Evolutionary conservation across 441 rosid genomes (phyloP).

Genomic region (Omphalea diandra): DNA sequence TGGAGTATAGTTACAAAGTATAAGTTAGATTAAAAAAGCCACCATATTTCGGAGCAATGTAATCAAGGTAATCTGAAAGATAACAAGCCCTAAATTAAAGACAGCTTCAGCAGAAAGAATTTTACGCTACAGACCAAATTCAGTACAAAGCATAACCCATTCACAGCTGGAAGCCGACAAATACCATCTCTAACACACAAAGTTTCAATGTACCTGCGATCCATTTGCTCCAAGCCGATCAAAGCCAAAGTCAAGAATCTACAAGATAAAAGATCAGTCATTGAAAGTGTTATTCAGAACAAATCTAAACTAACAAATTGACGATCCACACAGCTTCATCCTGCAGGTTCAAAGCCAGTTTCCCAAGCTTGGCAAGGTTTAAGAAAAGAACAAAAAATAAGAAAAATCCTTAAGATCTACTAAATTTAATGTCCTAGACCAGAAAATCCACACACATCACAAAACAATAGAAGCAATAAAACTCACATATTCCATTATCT

Average conservation of each 20-base stretch:
- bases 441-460: background rate
- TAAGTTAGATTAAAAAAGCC: background rate
- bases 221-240: slow-evolving; percentile 89
- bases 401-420: background rate
- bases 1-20: background rate
- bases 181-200: background rate
- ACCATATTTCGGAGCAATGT: background rate
- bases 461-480: background rate
- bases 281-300: slow-evolving; percentile 7
- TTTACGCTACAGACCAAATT: background rate
- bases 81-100: background rate
- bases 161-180: background rate
- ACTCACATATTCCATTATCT: slow-evolving; percentile 94
- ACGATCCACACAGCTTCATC: background rate
- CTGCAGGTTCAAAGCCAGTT: background rate
- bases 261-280: slow-evolving; percentile 16
- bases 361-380: background rate
- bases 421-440: background rate
- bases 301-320: background rate
- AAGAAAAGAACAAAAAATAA: background rate
- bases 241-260: slow-evolving; percentile 93
- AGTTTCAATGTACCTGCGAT: slow-evolving; percentile 50
- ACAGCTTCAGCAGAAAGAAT: background rate
- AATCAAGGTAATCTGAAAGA: background rate
- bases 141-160: background rate